Evolutionary conservation across 192 early-diverging fungal genomes (phyloP), one percentile per base, ranked within the genome.

Genomic region (Coemansia sp.): DNA sequence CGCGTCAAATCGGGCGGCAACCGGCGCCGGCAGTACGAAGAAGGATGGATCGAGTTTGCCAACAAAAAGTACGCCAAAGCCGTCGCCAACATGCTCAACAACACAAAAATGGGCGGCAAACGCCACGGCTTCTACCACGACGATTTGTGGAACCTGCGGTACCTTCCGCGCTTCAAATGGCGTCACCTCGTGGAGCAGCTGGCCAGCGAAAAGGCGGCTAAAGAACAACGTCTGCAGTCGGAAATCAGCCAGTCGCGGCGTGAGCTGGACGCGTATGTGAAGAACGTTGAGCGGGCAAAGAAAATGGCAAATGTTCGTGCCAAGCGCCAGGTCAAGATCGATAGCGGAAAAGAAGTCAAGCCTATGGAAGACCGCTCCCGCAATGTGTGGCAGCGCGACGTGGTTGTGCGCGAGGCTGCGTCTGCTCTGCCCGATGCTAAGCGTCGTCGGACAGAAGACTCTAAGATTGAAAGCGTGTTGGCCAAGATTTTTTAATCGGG

Each of bases 101-200:
- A 88, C 61, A 86, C 85, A 29, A 83, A 79, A 45, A 92, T 98
- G 77, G 93, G 88, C 7, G 91, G 92, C 26, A 96, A 94, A 64
- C 94, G 93, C 74, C 84, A 89, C 32, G 87, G 83, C 50, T 85
- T 83, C 57, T 94, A 93, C 72, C 91, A 95, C 75, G 94, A 97
- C 67, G 94, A 97, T 57, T 77, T 97, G 68, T 98, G 97, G 97
- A 97, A 91, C 71, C 89, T 98, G 54, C 94, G 94, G 75, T 98
- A 98, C 64, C 74, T 98, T 32, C 90, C 94, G 32, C 88, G 89
- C 54, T 98, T 98, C 82, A 98, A 98, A 69, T 98, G 97, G 97
- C 78, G 89, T 45, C 89, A 98, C 68, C 73, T 98, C 54, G 93
- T 92, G 13, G 97, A 96, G 62, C 93, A 95, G 73, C 87, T 97